Base-by-base conservation (phyloP, 2,329 filamentous ascomycete species). In the Lachnellula cervina region DNA sequence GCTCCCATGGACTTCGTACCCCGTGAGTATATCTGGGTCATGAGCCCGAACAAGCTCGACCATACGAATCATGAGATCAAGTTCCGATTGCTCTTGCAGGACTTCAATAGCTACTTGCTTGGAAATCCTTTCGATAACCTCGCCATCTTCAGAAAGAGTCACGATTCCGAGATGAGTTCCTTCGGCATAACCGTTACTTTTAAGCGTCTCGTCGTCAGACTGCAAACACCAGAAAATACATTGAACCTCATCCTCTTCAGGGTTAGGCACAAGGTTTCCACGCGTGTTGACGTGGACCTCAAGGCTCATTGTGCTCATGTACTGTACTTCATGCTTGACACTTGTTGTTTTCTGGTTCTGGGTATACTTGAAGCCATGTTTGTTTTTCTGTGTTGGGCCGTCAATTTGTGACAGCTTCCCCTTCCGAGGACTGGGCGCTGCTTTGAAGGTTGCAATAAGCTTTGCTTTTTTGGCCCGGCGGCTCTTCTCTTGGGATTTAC, bases 281-380 rank as follows among this genome's bases (percentile, higher is more conserved):
- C 93, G 81, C 4, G 88, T 94, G 64, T 96, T 96, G 59, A 95
- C 87, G 68, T 99, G 93, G 4, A 97, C 75, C 69, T 99, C 94
- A 6, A 99, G 73, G 62, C 91, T 95, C 89, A 99, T 92, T 17
- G 88, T 90, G 63, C 89, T 96, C 94, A 99, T 97, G 70, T 96
- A 96, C 64, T 94, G 89, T 2, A 84, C 85, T 70, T 95, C 90
- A 62, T 93, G 89, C 66, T 90, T 83, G 17, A 95, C 84, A 62
- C 85, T 90, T 0, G 86, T 88, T 1, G 86, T 86, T 62, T 84
- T 83, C 59, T 81, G 79, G 67, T 86, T 89, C 63, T 92, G 90
- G 0, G 88, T 90, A 69, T 89, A 96, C 68, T 92, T 94, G 76
- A 92, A 93, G 0, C 88, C 90, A 68, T 93, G 80, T 58, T 83